Evolutionary conservation across 352 stramenopile species (phyloP), one percentile per base, ranked within the genome.

Genomic region (Phytophthora sansomeana): DNA sequence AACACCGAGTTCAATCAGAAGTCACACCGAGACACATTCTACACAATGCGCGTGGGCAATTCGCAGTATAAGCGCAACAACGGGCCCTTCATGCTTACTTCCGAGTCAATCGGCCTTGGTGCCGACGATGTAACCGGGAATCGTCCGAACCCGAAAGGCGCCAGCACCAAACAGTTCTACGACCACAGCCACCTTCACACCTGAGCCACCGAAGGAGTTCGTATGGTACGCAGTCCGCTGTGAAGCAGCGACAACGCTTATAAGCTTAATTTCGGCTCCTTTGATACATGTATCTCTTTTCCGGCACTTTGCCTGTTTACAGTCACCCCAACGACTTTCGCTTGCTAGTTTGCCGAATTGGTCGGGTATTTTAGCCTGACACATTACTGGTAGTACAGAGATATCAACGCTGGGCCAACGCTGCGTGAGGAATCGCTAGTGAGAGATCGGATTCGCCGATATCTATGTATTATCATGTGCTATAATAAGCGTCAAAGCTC

Each of bases 1-100:
- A 90, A 72, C 17, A 92, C 86, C 41, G 83, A 94, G 68, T 92
- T 94, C 63, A 91, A 94, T 55, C 83, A 92, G 44, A 94, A 92
- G 69, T 88, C 74, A 11, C 83, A 94, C 58, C 83, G 86, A 64
- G 83, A 94, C 63, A 90, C 79, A 8, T 94, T 94, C 72, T 94
- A 94, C 78, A 89, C 83, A 9, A 87, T 92, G 74, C 83, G 84
- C 35, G 84, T 75, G 33, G 83, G 82, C 50, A 91, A 91, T 65
- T 92, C 83, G 49, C 80, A 85, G 69, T 89, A 83, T 64, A 89
- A 88, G 50, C 77, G 85, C 50, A 91, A 91, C 74, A 93, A 93
- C 44, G 85, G 83, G 7, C 83, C 83, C 26, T 92, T 92, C 71
- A 89, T 91, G 80, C 75, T 93, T 46, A 90, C 76, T 17, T 93